Evolutionary conservation across 352 stramenopile species (phyloP), one percentile per base, ranked within the genome.

Genomic region (Pythium guiyangense): DNA sequence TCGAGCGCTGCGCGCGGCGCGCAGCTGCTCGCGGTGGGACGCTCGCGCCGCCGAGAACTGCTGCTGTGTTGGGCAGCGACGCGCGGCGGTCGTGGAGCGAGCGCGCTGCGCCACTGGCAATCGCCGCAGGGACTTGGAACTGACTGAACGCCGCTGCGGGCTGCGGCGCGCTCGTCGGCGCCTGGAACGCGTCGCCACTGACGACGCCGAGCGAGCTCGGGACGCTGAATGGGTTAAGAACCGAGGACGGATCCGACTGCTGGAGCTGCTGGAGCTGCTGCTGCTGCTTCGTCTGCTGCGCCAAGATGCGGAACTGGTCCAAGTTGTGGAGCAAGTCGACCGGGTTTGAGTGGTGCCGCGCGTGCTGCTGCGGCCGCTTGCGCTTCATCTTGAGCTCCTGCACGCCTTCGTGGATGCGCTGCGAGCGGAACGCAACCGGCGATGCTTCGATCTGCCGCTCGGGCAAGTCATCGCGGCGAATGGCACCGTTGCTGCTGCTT

Each of bases 381-480:
- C 79, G 81, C 59, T 91, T 91, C 79, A 91, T 89, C 62, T 88
- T 84, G 61, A 86, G 70, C 59, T 85, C 75, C 17, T 87, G 83
- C 37, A 87, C 66, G 48, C 73, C 77, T 26, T 78, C 74, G 42
- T 86, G 74, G 44, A 90, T 86, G 44, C 79, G 78, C 52, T 86
- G 78, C 31, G 78, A 73, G 35, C 70, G 78, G 45, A 81, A 83
- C 8, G 64, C 67, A 18, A 78, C 75, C 12, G 69, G 67, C 4
- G 60, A 71, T 34, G 62, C 52, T 11, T 57, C 64, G 42, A 54
- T 63, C 31, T 31, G 62, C 1, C 58, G 34, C 34, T 34, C 27
- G 11, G 27, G 29, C 44, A 45, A 20, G 12, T 37, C 49, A 39
- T 70, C 18, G 51, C 69, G n/a, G 50, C 51, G n/a, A 25, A 63